Evolutionary conservation across 2,329 filamentous ascomycete species (phyloP).

Genomic region (Penicillium sp.): DNA sequence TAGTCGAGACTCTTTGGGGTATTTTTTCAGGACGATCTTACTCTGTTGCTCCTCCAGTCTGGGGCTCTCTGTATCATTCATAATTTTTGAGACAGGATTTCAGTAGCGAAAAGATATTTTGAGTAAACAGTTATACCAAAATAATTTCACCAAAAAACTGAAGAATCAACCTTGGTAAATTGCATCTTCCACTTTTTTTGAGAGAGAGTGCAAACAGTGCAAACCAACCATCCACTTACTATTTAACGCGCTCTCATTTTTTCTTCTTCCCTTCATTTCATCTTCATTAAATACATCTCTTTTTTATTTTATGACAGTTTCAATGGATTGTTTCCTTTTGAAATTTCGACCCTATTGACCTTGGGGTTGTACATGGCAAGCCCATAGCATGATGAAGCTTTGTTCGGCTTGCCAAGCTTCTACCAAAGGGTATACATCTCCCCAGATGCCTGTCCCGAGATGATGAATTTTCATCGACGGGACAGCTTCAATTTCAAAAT

Average conservation of each 20-base stretch:
- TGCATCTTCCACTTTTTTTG: conserved; percentile 17
- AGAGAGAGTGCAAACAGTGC: conserved; percentile 20
- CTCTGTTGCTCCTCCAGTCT: conserved; percentile 35
- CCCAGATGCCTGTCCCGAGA: background rate
- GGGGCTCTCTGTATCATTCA: conserved; percentile 33
- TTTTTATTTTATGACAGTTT: background rate
- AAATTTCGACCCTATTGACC: background rate
- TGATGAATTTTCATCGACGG: background rate
- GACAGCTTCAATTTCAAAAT: background rate
- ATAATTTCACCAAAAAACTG: background rate
- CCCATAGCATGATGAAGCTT: conserved; percentile 53
- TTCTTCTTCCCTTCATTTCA: conserved; percentile 2
- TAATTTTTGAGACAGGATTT: conserved; percentile 14
- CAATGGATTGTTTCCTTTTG: background rate
- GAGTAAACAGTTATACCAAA: background rate
- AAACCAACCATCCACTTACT: conserved; percentile 11
- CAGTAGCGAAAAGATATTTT: background rate
- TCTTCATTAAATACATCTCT: background rate
- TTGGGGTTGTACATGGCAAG: background rate
- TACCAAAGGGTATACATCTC: background rate
- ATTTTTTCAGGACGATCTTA: conserved; percentile 20
- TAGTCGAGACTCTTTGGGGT: conserved; percentile 16
- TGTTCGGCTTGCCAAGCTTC: conserved; percentile 77
- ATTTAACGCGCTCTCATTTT: conserved; percentile 13
- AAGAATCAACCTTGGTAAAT: background rate